Conservation (phyloP, 306 rosid genomes). For the Quercus agrifolia region DNA sequence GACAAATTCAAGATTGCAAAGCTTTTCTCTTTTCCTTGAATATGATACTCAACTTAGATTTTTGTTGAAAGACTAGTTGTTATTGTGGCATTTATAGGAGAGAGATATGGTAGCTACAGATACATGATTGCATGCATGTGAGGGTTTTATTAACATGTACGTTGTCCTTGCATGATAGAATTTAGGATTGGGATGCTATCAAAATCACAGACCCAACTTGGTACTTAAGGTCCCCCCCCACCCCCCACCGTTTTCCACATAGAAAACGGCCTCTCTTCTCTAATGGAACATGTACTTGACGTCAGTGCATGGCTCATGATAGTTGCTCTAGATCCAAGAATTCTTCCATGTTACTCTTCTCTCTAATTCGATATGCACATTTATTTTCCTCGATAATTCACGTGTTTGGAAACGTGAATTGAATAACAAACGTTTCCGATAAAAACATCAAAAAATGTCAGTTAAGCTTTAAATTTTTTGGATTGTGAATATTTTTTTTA, state of each 20-base stretch:
- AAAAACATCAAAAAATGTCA: too few relatives aligned
- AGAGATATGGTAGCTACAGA: neutral
- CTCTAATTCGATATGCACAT: neutral
- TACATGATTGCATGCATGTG: neutral
- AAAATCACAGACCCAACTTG: conserved; percentile 11
- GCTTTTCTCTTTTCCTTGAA: neutral
- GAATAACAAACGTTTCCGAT: too few relatives aligned
- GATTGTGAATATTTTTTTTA: too few relatives aligned
- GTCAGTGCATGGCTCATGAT: neutral
- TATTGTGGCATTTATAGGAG: neutral
- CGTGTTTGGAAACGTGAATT: too few relatives aligned
- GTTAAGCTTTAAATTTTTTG: too few relatives aligned
- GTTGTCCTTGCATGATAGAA: neutral
- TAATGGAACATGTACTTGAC: conserved; percentile 8
- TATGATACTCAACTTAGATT: neutral
- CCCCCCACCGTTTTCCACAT: conserved; percentile 25
- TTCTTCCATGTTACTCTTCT: neutral
- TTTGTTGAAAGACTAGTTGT: neutral
- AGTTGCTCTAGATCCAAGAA: neutral
- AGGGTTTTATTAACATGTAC: neutral
- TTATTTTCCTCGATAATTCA: neutral
- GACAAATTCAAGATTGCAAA: neutral
- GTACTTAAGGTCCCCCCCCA: neutral
- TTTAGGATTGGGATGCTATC: neutral
- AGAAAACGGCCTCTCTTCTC: neutral